These are phyloP conservation scores for Alternaria solani DNA, from an alignment of 2,329 filamentous ascomycete genomes.

Conservation along the genomic window DNA sequence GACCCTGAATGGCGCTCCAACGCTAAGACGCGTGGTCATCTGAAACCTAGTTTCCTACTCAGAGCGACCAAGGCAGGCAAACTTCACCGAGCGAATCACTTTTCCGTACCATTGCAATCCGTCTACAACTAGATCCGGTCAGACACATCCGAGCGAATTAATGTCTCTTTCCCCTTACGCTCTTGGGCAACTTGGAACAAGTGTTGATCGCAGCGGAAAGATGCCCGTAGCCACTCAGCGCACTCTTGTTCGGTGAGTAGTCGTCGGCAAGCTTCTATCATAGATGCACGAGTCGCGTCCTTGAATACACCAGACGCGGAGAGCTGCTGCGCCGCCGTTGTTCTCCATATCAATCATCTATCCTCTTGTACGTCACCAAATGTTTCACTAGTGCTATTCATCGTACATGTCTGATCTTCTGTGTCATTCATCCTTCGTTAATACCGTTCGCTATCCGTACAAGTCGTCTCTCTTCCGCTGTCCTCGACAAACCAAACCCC, in stretches of 20 bases:
- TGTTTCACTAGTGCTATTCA: neutral
- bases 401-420: neutral
- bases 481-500: neutral
- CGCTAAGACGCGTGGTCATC: constrained; percentile 28
- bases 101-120: neutral
- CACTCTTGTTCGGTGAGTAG: neutral
- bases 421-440: neutral
- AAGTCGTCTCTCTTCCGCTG: neutral
- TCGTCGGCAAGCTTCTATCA: neutral
- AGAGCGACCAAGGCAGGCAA: constrained; percentile 3
- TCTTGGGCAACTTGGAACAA: constrained; percentile 9
- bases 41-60: constrained; percentile 10
- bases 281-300: neutral
- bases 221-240: constrained; percentile 18
- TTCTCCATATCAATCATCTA: neutral
- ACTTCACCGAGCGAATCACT: constrained; percentile 13
- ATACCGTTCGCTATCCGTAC: neutral
- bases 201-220: constrained; percentile 21
- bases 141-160: constrained; percentile 11
- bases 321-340: neutral
- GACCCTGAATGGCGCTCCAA: constrained; percentile 11
- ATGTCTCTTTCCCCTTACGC: neutral
- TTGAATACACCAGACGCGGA: neutral
- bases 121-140: neutral
- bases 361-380: neutral